These are phyloP conservation scores for Auriscalpium orientale DNA, from an alignment of 768 basidiomycete species.

Conservation along the genomic window DNA sequence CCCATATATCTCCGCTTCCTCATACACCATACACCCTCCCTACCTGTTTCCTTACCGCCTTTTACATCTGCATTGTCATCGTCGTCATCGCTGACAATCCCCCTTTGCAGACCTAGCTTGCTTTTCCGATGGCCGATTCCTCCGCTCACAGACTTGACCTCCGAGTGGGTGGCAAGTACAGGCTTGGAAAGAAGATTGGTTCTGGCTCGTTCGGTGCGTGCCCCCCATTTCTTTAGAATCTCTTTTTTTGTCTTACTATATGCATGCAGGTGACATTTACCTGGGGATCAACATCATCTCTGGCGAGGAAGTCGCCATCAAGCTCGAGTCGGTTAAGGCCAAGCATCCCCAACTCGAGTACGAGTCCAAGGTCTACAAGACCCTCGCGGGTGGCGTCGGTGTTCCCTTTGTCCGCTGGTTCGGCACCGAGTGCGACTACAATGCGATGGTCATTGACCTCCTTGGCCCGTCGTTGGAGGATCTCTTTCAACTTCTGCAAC, in stretches of 20 bases:
- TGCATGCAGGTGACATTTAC: conserved; percentile 83
- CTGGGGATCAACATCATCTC: conserved; percentile 99
- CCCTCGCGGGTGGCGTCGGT: conserved; percentile 97
- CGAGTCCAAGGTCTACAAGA: conserved; percentile 93
- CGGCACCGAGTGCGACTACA: conserved; percentile 96
- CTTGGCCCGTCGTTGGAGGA: conserved; percentile 89
- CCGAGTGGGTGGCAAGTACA: conserved; percentile 90
- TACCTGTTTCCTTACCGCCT: too few relatives aligned
- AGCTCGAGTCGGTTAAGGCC: conserved; percentile 99
- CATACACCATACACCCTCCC: too few relatives aligned
- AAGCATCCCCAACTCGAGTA: conserved; percentile 99
- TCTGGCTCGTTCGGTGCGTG: conserved; percentile 92
- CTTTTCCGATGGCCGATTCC: conserved; percentile 59
- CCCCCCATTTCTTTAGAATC: not conserved
- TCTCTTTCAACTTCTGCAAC: conserved; percentile 92
- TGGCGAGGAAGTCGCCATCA: conserved; percentile 99
- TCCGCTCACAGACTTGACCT: conserved; percentile 72
- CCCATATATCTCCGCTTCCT: too few relatives aligned
- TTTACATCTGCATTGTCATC: not conserved
- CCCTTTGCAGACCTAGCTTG: conserved; percentile 10
- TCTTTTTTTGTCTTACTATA: not conserved
- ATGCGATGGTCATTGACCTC: conserved; percentile 98
- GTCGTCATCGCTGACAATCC: conserved; percentile 1
- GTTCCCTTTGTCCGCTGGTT: conserved; percentile 98
- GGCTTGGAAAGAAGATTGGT: conserved; percentile 98